Evolutionary conservation across 352 stramenopile species (phyloP), one percentile per base, ranked within the genome.

Genomic region (Aphanomyces astaci): DNA sequence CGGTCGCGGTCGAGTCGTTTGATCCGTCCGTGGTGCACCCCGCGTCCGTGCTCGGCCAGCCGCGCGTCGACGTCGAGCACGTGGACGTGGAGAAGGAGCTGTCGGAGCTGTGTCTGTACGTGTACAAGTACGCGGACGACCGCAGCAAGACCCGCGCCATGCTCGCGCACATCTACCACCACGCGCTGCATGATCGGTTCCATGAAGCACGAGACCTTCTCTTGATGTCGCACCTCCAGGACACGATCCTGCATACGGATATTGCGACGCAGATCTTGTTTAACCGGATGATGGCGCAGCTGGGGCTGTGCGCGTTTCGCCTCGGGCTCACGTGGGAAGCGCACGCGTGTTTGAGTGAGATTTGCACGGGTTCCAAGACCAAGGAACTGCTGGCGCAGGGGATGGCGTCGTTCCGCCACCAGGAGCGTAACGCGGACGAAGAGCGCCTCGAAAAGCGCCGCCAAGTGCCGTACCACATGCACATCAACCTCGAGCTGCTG

Each of bases 401-500:
- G 40, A 84, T 93, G 75, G 82, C 95, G 81, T 81, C 87, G 76
- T 84, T 98, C 90, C 80, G 90, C 27, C 88, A 84, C 72, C 80
- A 88, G 72, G 96, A 99, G 72, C 97, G 97, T 71, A 97, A 96
- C 73, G 77, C 91, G 4, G 96, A 99, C 72, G 90, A 98, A 78
- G 96, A 99, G 78, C 98, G 98, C 62, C 83, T 96, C 7, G 97
- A 99, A 76, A 96, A 96, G 63, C 92, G 97, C 77, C 86, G 97
- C 48, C 93, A 98, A 73, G 86, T 98, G 63, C 96, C 97, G 32
- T 99, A 98, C 82, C 97, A 99, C 81, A 98, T 98, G 90, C 97
- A 99, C 82, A 98, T 99, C 75, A 99, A 99, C 77, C 78, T 99
- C 22, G 97, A 99, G 73, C 73, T 99, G 69, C 81, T 99, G 33